Evolutionary conservation across 768 basidiomycete genomes (phyloP), one percentile per base, ranked within the genome.

Genomic region (Udeniomyces megalosporus): DNA sequence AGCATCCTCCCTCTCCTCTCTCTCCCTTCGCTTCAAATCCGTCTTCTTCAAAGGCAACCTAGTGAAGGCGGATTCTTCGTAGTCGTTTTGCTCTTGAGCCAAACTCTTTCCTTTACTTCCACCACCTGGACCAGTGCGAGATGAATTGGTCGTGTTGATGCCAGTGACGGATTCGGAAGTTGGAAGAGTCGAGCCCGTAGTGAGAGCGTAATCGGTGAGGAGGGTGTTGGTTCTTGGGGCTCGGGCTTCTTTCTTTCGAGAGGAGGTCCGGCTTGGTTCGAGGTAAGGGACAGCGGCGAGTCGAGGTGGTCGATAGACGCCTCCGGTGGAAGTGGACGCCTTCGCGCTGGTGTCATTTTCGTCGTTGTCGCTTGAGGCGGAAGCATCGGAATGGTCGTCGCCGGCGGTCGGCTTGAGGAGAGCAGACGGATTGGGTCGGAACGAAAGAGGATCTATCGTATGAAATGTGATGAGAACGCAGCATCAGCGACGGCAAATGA

Each of bases 371-470:
- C 75, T 76, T n/a, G 75, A 69, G 31, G 68, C 71, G 28, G 71
- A 71, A 7, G 66, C 75, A 34, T 69, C 69, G 24, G 74, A 72
- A 10, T 60, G 68, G 2, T 47, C 73, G 29, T 47, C 58, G 29
- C 28, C 61, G 35, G 58, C 64, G 32, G 34, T 67, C 28, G 70
- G 66, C 17, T 71, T 67, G 22, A 82, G 70, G 45, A 96, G 77
- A 46, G 84, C 84, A 62, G 81, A 76, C 14, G 88, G 88, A 69
- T 96, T 95, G 4, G 93, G 91, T 48, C 84, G 81, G 79, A 93
- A 99, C 2, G 85, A 84, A 32, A 99, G 77, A 2, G 88, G 90
- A 71, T 96, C 93, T 93, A n/a, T n/a, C n/a, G n/a, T n/a, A n/a
- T n/a, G 71, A 8, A 8, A 28, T 31, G n/a, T 5, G 26, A 15